Evolutionary conservation across 371 early-diverging fungal genomes (phyloP), one percentile per base, ranked within the genome.

Genomic region (Mucor lusitanicus): DNA sequence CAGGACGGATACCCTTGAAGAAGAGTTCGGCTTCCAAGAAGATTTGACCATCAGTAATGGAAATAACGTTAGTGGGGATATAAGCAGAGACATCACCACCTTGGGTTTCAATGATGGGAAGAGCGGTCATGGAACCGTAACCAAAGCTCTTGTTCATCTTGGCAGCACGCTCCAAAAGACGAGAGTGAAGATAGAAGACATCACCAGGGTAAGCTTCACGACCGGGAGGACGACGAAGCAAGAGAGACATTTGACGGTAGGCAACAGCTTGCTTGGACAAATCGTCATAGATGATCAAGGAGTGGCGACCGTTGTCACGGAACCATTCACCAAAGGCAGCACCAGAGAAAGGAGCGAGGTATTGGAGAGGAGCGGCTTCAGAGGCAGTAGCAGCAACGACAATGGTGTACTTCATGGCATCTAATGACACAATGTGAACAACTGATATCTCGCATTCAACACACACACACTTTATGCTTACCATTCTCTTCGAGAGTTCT

Each of bases 61-160:
- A 95, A 94, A 97, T 97, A 77, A 97, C 96, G 89, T 97, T 97
- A 82, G 97, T 97, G 68, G 97, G 97, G 87, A 97, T 97, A 88
- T 97, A 97, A 54, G 97, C 97, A 72, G 96, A 96, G 79, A 97
- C 97, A 91, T 96, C 97, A 84, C 97, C 97, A 87, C 97, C 97
- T 88, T 96, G 96, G 76, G 97, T 97, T 85, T 97, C 97, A 86
- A 97, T 96, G 79, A 97, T 92, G 81, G 97, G 97, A 68, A 97
- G 91, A 59, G 97, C 97, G 60, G 97, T 97, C 88, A 97, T 87
- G 78, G 96, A 95, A 82, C 96, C 96, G 70, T 89, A 91, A 71
- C 95, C 95, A 79, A 92, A 90, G 78, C 83, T 80, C 87, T 93
- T 91, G 92, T 92, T 95, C 94, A 97, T 93, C 91, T 97, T 97